Evolutionary conservation across 768 basidiomycete species (phyloP).

Genomic region (Termitomyces sp.): DNA sequence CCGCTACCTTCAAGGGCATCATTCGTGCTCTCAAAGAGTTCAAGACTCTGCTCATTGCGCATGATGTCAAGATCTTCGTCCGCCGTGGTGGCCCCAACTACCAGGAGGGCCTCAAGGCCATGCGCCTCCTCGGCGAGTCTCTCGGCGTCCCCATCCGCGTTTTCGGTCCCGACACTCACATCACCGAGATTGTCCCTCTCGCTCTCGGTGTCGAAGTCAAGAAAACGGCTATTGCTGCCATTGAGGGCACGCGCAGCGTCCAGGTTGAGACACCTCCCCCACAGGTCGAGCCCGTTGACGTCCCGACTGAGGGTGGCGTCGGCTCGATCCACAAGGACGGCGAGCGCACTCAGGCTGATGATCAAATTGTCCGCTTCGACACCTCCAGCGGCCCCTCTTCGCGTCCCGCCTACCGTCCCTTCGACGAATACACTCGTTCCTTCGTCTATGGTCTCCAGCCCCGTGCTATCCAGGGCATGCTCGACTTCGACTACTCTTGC

Average conservation of each 20-base stretch:
- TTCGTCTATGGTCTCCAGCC: constrained; percentile 99
- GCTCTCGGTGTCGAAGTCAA: constrained; percentile 83
- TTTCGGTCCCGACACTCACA: constrained; percentile 97
- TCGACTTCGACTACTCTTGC: constrained; percentile 99
- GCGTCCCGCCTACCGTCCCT: constrained; percentile 85
- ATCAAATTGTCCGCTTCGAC: constrained; percentile 90
- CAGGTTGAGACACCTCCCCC: constrained; percentile 33
- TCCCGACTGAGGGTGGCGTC: constrained; percentile 39
- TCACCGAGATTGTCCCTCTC: constrained; percentile 97
- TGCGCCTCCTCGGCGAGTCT: constrained; percentile 94
- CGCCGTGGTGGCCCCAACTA: constrained; percentile 99
- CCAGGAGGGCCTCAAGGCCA: constrained; percentile 96
- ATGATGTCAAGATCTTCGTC: constrained; percentile 92
- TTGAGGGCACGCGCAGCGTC: constrained; percentile 27
- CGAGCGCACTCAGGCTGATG: constrained; percentile 76
- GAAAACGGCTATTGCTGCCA: constrained; percentile 20
- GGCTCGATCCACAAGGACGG: constrained; percentile 76
- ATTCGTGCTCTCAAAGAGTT: constrained; percentile 94
- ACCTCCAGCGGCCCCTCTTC: constrained; percentile 28
- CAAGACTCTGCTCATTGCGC: constrained; percentile 76
- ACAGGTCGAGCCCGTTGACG: constrained; percentile 30
- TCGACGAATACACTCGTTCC: constrained; percentile 89
- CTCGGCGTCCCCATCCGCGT: constrained; percentile 96
- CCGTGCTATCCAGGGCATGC: constrained; percentile 93
- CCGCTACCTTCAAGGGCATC: constrained; percentile 99